Evolutionary conservation across 306 rosid genomes (phyloP).

Genomic region (Styphnolobium japonicum): DNA sequence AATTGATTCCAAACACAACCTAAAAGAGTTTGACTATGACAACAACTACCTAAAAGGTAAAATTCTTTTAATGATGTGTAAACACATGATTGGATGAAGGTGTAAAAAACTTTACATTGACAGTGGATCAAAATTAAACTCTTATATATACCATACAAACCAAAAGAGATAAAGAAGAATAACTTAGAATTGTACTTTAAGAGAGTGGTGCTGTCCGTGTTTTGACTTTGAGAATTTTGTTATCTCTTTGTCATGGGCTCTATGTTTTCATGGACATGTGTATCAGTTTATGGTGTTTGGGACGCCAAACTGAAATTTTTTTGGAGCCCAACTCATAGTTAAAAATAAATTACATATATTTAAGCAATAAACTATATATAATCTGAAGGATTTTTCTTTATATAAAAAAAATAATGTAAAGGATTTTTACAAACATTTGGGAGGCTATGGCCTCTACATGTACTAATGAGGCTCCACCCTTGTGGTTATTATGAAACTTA

Average conservation of each 20-base stretch:
- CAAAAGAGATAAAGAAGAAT: neutral
- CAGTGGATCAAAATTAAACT: too few relatives aligned
- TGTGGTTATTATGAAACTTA: neutral
- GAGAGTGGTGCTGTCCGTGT: neutral
- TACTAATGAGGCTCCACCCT: neutral
- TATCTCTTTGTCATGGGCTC: neutral
- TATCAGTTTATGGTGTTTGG: neutral
- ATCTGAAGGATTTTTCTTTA: neutral
- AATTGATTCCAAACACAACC: too few relatives aligned
- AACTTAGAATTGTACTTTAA: neutral
- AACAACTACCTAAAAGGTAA: too few relatives aligned
- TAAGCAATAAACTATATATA: neutral
- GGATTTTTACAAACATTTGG: neutral
- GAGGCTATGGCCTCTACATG: neutral
- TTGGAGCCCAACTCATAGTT: neutral
- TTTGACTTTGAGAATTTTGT: neutral
- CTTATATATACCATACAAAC: too few relatives aligned
- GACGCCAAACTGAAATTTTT: neutral
- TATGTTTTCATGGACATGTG: neutral
- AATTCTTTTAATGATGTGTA: too few relatives aligned
- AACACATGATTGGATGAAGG: too few relatives aligned
- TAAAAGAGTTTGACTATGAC: too few relatives aligned
- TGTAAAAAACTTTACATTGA: too few relatives aligned
- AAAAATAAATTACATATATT: neutral
- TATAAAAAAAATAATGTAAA: neutral